These are phyloP conservation scores for Periconia digitata DNA, from an alignment of 2,329 filamentous ascomycete genomes.

Conservation along the genomic window DNA sequence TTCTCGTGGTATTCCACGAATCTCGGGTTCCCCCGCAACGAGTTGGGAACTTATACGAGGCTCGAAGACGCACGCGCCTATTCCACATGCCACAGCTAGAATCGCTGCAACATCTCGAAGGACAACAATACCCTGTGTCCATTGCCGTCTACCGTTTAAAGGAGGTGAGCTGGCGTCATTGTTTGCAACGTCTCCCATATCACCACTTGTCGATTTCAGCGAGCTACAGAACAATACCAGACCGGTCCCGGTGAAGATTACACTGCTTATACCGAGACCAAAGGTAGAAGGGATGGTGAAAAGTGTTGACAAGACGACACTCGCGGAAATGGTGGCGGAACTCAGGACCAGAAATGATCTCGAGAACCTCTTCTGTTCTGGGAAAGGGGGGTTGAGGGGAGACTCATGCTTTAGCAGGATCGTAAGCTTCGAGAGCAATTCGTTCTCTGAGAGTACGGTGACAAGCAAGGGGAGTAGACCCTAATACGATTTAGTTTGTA, in stretches of 20 bases:
- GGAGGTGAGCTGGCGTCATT: slow-evolving; percentile 34
- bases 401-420: slow-evolving; percentile 24
- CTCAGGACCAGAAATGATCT: slow-evolving; percentile 34
- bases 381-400: slow-evolving; percentile 20
- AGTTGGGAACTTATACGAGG: slow-evolving; percentile 23
- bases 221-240: slow-evolving; percentile 46
- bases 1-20: slow-evolving; percentile 16
- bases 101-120: slow-evolving; percentile 33
- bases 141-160: slow-evolving; percentile 23
- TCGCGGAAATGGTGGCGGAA: slow-evolving; percentile 39
- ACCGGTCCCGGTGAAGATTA: slow-evolving; percentile 43
- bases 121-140: slow-evolving; percentile 25
- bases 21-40: slow-evolving; percentile 31
- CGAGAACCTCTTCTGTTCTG: slow-evolving; percentile 17
- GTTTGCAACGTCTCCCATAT: slow-evolving; percentile 30
- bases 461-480: slow-evolving; percentile 38
- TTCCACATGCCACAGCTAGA: slow-evolving; percentile 28
- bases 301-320: slow-evolving; percentile 36
- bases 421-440: slow-evolving; percentile 24
- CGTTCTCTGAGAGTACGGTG: slow-evolving; percentile 32
- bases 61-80: slow-evolving; percentile 33
- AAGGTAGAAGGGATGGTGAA: slow-evolving; percentile 38
- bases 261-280: slow-evolving; percentile 47
- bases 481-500: slow-evolving; percentile 19
- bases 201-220: slow-evolving; percentile 25